Evolutionary conservation across 2,329 filamentous ascomycete species (phyloP).

Genomic region (Polychaeton citri): DNA sequence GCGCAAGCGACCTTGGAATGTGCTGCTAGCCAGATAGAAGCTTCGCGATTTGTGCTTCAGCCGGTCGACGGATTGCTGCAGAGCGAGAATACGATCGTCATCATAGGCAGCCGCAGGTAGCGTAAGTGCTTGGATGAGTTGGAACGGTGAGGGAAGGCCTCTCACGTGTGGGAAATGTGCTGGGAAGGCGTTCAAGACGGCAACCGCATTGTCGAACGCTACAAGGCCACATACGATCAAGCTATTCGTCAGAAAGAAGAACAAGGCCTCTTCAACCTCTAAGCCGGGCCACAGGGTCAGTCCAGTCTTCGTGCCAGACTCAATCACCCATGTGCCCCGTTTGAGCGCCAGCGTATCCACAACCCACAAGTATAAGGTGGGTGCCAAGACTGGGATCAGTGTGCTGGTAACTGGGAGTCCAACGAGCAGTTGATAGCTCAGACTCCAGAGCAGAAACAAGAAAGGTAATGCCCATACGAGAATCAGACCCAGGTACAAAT

Average conservation of each 20-base stretch:
- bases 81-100: conserved; percentile 41
- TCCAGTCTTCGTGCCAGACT: conserved; percentile 52
- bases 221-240: conserved; percentile 57
- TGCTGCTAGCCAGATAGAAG: conserved; percentile 59
- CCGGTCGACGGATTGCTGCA: conserved; percentile 45
- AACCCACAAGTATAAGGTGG: conserved; percentile 58
- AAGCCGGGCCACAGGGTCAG: conserved; percentile 49
- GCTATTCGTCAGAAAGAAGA: conserved; percentile 58
- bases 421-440: conserved; percentile 52
- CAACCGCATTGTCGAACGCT: conserved; percentile 56
- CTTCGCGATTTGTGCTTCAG: conserved; percentile 55
- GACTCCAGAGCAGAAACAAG: conserved; percentile 47
- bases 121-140: conserved; percentile 42
- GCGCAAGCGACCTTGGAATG: conserved; percentile 53
- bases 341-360: conserved; percentile 56
- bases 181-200: conserved; percentile 52
- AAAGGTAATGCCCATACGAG: conserved; percentile 56
- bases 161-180: conserved; percentile 40
- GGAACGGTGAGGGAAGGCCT: conserved; percentile 33
- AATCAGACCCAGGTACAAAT: conserved; percentile 58
- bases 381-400: conserved; percentile 44
- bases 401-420: conserved; percentile 46
- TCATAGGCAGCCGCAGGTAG: conserved; percentile 40
- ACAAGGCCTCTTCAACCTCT: conserved; percentile 61
- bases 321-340: conserved; percentile 60